phyloP scores from a whole-genome alignment of 2,329 filamentous ascomycete species.

The Hortaea werneckii region DNA sequence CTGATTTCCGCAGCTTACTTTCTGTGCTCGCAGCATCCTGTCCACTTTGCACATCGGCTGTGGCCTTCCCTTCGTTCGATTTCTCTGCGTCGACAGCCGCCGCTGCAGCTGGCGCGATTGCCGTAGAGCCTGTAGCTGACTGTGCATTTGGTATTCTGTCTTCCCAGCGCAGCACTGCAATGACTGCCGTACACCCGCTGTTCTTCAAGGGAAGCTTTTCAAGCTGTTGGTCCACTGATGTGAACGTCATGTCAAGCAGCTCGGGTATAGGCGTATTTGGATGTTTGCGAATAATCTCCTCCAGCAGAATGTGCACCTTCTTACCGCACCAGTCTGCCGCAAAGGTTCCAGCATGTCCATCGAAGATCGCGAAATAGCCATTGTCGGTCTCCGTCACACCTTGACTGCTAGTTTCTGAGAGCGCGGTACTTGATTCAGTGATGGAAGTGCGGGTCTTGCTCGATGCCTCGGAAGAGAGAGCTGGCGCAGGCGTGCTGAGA shows the following conservation, averaged over 20 bases:
- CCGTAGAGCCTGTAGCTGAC: constrained; percentile 69
- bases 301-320: constrained; percentile 87
- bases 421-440: constrained; percentile 18
- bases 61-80: constrained; percentile 41
- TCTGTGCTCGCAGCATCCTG: constrained; percentile 23
- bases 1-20: constrained; percentile 56
- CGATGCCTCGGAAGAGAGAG: constrained; percentile 35
- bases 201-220: constrained; percentile 94
- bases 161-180: constrained; percentile 91
- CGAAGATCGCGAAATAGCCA: constrained; percentile 97
- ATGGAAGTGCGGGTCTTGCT: constrained; percentile 20
- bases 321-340: constrained; percentile 98
- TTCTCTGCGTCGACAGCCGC: constrained; percentile 51
- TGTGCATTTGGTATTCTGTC: constrained; percentile 74
- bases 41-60: constrained; percentile 30
- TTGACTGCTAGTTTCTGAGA: constrained; percentile 27
- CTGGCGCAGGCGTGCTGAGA: constrained; percentile 68
- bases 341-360: constrained; percentile 94
- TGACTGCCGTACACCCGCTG: constrained; percentile 90
- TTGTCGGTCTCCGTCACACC: constrained; percentile 86
- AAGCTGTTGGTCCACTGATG: constrained; percentile 77
- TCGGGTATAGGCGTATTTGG: constrained; percentile 87
- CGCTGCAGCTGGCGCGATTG: constrained; percentile 62
- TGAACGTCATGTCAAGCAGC: constrained; percentile 91
- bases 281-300: constrained; percentile 84